These are phyloP conservation scores for Amaranthus hypochondriacus DNA, from an alignment of 148 eudicot genomes.

Conservation along the genomic window DNA sequence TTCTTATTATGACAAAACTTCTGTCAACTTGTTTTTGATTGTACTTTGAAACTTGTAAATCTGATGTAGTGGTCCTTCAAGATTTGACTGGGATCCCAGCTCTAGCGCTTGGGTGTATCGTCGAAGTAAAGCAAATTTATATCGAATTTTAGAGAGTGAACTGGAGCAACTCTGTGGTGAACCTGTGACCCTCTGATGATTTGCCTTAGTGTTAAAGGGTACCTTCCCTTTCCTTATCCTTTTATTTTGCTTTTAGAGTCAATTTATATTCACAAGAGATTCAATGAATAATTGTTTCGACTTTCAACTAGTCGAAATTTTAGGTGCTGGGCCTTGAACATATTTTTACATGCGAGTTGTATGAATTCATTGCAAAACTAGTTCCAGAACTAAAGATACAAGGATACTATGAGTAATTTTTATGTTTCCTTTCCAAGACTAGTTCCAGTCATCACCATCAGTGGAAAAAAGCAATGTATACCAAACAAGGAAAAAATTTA, in stretches of 20 bases:
- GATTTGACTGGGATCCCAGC: conserved; percentile 71
- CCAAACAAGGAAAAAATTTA: too few species aligned
- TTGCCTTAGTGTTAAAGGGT: not conserved
- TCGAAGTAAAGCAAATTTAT: conserved; percentile 46
- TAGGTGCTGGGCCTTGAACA: not conserved
- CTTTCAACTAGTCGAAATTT: not conserved
- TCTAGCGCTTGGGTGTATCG: conserved; percentile 62
- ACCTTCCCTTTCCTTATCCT: not conserved
- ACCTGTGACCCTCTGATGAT: conserved; percentile 50
- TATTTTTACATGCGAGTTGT: too few species aligned
- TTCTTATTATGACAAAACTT: not conserved
- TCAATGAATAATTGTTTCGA: not conserved
- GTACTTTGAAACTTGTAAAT: not conserved
- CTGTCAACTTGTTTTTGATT: not conserved
- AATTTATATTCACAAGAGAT: not conserved
- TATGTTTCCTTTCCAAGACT: too few species aligned
- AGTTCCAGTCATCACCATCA: too few species aligned
- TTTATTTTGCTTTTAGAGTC: not conserved
- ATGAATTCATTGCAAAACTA: too few species aligned
- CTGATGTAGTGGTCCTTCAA: conserved; percentile 65
- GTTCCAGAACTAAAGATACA: too few species aligned
- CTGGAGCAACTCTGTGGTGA: conserved; percentile 63
- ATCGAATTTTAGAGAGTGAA: conserved; percentile 46
- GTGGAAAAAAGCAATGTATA: too few species aligned
- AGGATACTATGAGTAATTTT: too few species aligned